phyloP scores from a whole-genome alignment of 495 filamentous ascomycete genomes.

The Penicillium coffeae region DNA sequence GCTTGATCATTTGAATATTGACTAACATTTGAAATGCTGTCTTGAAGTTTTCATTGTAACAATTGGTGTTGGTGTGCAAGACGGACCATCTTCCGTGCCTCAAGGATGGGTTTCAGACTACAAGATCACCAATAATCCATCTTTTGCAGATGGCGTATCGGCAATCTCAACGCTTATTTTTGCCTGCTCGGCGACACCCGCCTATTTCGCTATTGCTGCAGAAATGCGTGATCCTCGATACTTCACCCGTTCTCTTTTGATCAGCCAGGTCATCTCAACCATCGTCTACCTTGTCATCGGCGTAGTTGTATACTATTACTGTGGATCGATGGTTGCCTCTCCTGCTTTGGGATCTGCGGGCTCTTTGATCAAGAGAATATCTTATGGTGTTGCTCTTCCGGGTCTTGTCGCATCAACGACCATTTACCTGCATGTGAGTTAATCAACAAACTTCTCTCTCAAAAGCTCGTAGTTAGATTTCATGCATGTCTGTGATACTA shows the following conservation, averaged over 20 bases:
- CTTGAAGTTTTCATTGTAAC: conserved; percentile 61
- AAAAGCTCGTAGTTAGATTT: too few species aligned
- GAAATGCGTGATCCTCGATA: conserved; percentile 67
- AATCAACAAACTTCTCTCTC: conserved; percentile 36
- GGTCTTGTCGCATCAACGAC: conserved; percentile 30
- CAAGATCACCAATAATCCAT: conserved; percentile 24
- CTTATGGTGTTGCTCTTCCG: conserved; percentile 69
- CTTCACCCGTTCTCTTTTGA: conserved; percentile 50
- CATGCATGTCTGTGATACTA: too few species aligned
- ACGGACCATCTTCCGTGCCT: conserved; percentile 32
- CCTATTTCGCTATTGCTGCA: conserved; percentile 65
- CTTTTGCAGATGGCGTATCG: conserved; percentile 43
- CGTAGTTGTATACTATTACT: conserved; percentile 65
- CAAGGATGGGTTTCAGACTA: conserved; percentile 32
- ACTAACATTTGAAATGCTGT: background rate
- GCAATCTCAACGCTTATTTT: conserved; percentile 69
- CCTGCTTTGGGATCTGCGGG: conserved; percentile 66
- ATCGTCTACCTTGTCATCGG: conserved; percentile 62
- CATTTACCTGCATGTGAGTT: conserved; percentile 26
- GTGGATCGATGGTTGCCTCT: conserved; percentile 57
- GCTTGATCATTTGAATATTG: background rate
- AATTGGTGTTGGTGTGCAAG: conserved; percentile 57
- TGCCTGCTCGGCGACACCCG: conserved; percentile 58
- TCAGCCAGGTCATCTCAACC: conserved; percentile 39
- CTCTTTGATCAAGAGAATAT: conserved; percentile 55